phyloP scores from a whole-genome alignment of 305 asterid species.

The Fraxinus paxiana region DNA sequence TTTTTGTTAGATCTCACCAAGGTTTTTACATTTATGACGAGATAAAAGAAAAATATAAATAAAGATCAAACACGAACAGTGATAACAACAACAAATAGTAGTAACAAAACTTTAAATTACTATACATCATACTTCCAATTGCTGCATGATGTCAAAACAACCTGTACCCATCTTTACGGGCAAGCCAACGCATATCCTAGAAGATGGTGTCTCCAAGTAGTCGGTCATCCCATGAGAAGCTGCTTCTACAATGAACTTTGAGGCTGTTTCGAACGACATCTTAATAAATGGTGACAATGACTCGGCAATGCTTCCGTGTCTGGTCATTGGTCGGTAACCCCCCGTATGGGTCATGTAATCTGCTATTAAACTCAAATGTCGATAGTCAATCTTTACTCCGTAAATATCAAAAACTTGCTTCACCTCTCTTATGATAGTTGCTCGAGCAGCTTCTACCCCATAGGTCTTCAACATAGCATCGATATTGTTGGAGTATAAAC shows the following conservation, averaged over 20 bases:
- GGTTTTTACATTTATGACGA: background rate
- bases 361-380: slow-evolving; percentile 79
- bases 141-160: slow-evolving; percentile 78
- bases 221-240: slow-evolving; percentile 66
- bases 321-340: slow-evolving; percentile 80
- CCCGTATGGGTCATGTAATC: slow-evolving; percentile 91
- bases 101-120: background rate
- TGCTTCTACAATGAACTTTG: slow-evolving; percentile 83
- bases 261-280: slow-evolving; percentile 91
- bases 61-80: background rate
- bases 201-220: slow-evolving; percentile 67
- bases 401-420: slow-evolving; percentile 79
- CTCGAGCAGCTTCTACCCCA: slow-evolving; percentile 96
- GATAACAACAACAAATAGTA: background rate
- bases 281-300: slow-evolving; percentile 75
- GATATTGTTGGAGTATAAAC: slow-evolving; percentile 72
- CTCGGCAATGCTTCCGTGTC: slow-evolving; percentile 75
- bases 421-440: slow-evolving; percentile 70
- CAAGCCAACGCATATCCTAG: slow-evolving; percentile 78
- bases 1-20: background rate
- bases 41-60: background rate
- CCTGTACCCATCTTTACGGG: slow-evolving; percentile 96
- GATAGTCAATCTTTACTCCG: slow-evolving; percentile 79
- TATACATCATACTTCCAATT: slow-evolving; percentile 38
- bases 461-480: slow-evolving; percentile 61